Evolutionary conservation across 2,329 filamentous ascomycete genomes (phyloP).

Genomic region (Daldinia sp.): DNA sequence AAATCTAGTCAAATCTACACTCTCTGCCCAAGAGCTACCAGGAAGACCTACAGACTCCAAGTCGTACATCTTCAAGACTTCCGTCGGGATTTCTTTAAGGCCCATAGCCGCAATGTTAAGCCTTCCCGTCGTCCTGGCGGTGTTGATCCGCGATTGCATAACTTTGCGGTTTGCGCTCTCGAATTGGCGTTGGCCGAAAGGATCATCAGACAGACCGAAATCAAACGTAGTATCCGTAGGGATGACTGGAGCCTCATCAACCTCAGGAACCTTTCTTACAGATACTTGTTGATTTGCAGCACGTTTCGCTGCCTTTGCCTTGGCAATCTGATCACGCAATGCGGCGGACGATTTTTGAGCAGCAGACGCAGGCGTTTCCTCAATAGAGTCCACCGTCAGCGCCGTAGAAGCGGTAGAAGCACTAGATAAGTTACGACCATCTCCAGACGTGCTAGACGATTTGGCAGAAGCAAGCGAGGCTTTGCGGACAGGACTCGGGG

Average conservation of each 20-base stretch:
- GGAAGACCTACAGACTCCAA: constrained; percentile 70
- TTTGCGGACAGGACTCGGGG: constrained; percentile 48
- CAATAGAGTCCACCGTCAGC: constrained; percentile 49
- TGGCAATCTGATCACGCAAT: constrained; percentile 89
- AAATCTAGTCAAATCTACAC: constrained; percentile 84
- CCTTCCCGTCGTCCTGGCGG: constrained; percentile 78
- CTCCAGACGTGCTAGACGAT: constrained; percentile 51
- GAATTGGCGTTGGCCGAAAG: constrained; percentile 72
- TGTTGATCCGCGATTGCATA: constrained; percentile 74
- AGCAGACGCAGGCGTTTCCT: constrained; percentile 43
- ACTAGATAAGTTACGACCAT: constrained; percentile 48
- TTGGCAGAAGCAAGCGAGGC: constrained; percentile 51
- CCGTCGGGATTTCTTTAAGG: constrained; percentile 78
- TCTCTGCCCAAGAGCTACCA: constrained; percentile 84
- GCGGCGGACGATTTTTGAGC: constrained; percentile 76
- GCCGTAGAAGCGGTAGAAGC: constrained; percentile 51
- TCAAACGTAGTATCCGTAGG: constrained; percentile 62
- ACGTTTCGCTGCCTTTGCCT: constrained; percentile 83
- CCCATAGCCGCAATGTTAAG: constrained; percentile 89
- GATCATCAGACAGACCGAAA: constrained; percentile 68
- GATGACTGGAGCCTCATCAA: constrained; percentile 51
- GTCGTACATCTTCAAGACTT: constrained; percentile 92
- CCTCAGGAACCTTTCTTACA: constrained; percentile 33
- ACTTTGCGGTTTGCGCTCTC: constrained; percentile 70
- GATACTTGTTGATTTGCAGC: constrained; percentile 55